A percentile compares a stretch with the other conserved stretches of the same genome.
phyloP scores from a whole-genome alignment of 768 basidiomycete species.

The Pluteus cervinus region DNA sequence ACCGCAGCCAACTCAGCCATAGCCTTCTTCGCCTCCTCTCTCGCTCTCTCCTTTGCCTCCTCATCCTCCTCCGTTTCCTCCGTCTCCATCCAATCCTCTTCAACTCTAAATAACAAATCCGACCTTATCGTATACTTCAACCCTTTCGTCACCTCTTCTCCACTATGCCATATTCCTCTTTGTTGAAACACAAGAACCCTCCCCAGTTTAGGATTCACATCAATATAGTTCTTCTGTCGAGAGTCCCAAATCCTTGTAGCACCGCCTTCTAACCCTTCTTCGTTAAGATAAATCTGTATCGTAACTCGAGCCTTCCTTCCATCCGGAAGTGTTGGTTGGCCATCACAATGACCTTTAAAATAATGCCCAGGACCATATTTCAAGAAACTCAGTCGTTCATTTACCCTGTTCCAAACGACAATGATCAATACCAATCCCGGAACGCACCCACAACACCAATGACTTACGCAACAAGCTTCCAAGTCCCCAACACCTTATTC shows the following conservation, averaged over 20 bases:
- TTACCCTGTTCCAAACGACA: no score
- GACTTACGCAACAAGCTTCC: constrained; percentile 31
- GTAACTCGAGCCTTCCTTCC: constrained; percentile 33
- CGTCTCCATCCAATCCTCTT: no score
- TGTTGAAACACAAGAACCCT: constrained; percentile 42
- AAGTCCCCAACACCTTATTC: constrained; percentile 20
- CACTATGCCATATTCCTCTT: constrained; percentile 31
- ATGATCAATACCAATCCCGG: no score
- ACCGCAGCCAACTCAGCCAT: no score
- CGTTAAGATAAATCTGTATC: constrained; percentile 40
- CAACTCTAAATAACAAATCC: constrained; percentile 35
- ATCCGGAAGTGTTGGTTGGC: constrained; percentile 27
- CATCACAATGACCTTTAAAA: constrained; percentile 36
- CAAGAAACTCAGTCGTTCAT: constrained; percentile 39
- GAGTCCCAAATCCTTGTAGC: constrained; percentile 32
- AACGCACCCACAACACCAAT: background rate
- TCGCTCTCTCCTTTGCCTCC: no score
- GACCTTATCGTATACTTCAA: constrained; percentile 34
- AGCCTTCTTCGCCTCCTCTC: no score
- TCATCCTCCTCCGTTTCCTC: no score
- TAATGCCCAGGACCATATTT: constrained; percentile 37
- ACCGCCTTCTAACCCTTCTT: constrained; percentile 29
- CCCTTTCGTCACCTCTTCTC: constrained; percentile 33
- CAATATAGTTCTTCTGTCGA: constrained; percentile 22
- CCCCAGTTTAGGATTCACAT: constrained; percentile 37